Evolutionary conservation across 352 stramenopile genomes (phyloP), one percentile per base, ranked within the genome.

Genomic region (Globisporangium paddicum): DNA sequence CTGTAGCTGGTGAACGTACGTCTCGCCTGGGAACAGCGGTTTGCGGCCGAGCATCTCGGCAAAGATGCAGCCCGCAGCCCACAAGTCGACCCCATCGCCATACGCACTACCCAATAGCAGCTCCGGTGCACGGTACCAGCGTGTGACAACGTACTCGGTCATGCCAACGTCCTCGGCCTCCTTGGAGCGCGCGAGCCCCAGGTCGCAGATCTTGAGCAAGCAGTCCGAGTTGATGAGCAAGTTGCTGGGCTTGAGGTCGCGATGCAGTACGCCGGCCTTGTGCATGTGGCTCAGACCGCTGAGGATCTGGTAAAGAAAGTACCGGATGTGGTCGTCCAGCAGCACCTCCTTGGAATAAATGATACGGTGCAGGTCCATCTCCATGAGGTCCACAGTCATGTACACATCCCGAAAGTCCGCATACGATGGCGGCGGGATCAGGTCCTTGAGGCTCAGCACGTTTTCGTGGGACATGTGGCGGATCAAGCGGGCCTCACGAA

Each of bases 131-230:
- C 88, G 82, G 58, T 96, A 96, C 87, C 87, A 96, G 37, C 87
- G 73, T 49, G 87, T 96, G 9, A 96, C 87, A 11, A 96, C 87
- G 47, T 96, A 96, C 60, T 96, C 87, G 5, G 88, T 96, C 78
- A 99, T 95, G 26, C 95, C 93, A 7, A 91, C 72, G 49, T 95
- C 86, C 28, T 95, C 83, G 0, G 79, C 73, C 62, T 95, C 86
- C 60, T 86, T 92, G 0, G 84, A 90, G 14, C 96, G 88, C 35
- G 94, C 93, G 10, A 98, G 77, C 21, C 96, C 96, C 44, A 99
- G 89, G 64, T 99, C 96, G 72, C 96, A 98, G 63, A 99, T 97
- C 71, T 98, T 98, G 40, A 99, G 79, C 66, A 98, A 79, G 53
- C 95, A 98, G 64, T 98, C 97, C 18, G 84, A 94, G 64, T 95